phyloP scores from a whole-genome alignment of 345 rosid genomes.

The Odontarrhena argentea region DNA sequence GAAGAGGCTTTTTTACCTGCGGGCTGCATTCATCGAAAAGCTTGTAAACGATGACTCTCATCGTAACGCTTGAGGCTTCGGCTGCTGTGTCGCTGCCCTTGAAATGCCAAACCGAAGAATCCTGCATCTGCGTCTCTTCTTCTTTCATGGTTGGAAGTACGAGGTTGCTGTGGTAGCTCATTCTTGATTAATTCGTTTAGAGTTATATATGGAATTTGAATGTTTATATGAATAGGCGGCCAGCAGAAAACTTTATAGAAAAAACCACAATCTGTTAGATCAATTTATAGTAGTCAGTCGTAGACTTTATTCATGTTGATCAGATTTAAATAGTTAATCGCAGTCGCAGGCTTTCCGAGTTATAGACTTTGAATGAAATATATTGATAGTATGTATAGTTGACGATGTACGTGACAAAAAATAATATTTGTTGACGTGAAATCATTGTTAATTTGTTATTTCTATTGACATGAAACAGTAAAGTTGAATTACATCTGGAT shows the following conservation, averaged over 20 bases:
- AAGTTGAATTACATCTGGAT: not conserved
- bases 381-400: not conserved
- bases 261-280: not conserved
- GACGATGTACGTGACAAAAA: not conserved
- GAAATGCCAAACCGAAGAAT: slow-evolving; percentile 33
- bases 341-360: slow-evolving; percentile 18
- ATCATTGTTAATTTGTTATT: not conserved
- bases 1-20: slow-evolving; percentile 38
- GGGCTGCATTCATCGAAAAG: slow-evolving; percentile 42
- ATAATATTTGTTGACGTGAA: not conserved
- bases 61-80: slow-evolving; percentile 37
- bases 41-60: slow-evolving; percentile 46
- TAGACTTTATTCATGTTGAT: not conserved
- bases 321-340: slow-evolving; percentile 1
- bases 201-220: slow-evolving; percentile 14
- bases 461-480: not conserved
- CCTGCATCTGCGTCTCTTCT: slow-evolving; percentile 21
- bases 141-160: slow-evolving; percentile 29
- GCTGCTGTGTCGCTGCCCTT: slow-evolving; percentile 36
- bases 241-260: slow-evolving; percentile 11
- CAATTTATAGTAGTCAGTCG: not conserved
- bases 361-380: slow-evolving; percentile 9
- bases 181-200: not conserved
- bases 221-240: slow-evolving; percentile 11
- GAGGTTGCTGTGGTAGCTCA: slow-evolving; percentile 30